Conservation (phyloP, 495 filamentous ascomycete species). For the Neurospora sp. region DNA sequence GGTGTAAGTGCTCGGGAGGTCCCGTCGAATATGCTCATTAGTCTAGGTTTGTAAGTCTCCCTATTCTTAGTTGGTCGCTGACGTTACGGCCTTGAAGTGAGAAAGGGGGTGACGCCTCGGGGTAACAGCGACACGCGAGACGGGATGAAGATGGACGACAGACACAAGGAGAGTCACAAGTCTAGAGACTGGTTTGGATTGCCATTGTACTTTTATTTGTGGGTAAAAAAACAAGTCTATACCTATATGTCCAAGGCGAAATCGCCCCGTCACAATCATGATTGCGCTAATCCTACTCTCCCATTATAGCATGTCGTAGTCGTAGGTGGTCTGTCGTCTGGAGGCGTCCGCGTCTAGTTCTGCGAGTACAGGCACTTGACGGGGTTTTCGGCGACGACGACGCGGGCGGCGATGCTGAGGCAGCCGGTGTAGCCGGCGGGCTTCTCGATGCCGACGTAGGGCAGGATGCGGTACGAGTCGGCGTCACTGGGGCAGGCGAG, state of each 20-base stretch:
- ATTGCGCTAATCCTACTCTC: neutral
- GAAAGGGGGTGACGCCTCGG: neutral
- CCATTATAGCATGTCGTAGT: neutral
- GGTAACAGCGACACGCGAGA: neutral
- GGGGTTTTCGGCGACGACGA: constrained; percentile 8
- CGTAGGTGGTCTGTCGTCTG: neutral
- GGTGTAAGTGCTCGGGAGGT: too few species aligned
- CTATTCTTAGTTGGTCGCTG: neutral
- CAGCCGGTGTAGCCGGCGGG: constrained; percentile 38
- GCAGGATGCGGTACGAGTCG: constrained; percentile 38
- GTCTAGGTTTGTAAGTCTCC: too few species aligned
- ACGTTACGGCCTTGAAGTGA: neutral
- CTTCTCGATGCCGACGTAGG: constrained; percentile 26
- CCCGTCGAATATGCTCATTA: too few species aligned
- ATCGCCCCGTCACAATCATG: neutral
- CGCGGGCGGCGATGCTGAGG: constrained; percentile 29
- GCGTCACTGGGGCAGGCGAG: neutral
- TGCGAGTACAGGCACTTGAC: constrained; percentile 22
- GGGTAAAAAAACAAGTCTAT: neutral
- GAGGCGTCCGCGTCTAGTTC: neutral
- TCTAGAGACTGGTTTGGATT: neutral
- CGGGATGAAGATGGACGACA: neutral
- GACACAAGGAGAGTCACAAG: neutral
- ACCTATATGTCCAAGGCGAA: neutral
- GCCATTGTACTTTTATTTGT: neutral